phyloP scores from a whole-genome alignment of 2,329 filamentous ascomycete species.

The Penicillium sp. region DNA sequence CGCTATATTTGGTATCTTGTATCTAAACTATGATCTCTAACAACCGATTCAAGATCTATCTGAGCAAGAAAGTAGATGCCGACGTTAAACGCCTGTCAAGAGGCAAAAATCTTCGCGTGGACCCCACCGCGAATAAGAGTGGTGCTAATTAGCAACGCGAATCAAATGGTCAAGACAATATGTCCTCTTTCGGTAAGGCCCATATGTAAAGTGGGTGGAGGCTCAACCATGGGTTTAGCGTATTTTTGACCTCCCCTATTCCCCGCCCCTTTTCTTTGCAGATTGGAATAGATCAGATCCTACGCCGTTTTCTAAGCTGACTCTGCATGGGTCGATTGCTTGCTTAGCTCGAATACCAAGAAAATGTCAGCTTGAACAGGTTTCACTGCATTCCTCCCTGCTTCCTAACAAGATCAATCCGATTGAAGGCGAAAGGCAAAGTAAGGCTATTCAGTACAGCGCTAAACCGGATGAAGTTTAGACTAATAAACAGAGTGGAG shows the following conservation, averaged over 20 bases:
- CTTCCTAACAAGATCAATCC: constrained; percentile 2
- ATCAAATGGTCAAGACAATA: constrained; percentile 23
- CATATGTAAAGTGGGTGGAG: constrained; percentile 23
- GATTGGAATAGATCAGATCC: background rate
- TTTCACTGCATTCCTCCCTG: background rate
- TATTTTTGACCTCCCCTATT: constrained; percentile 18
- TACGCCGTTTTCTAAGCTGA: background rate
- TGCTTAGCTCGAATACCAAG: background rate
- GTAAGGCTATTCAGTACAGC: constrained; percentile 17
- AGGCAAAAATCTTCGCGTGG: constrained; percentile 13
- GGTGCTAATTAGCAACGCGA: constrained; percentile 23
- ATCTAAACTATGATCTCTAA: too few relatives aligned
- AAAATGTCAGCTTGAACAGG: background rate
- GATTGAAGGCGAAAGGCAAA: constrained; percentile 7
- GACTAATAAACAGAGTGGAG: constrained; percentile 21
- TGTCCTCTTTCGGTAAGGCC: constrained; percentile 24
- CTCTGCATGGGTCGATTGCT: background rate
- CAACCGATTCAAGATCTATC: too few relatives aligned
- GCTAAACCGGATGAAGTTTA: constrained; percentile 18
- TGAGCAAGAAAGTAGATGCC: too few relatives aligned
- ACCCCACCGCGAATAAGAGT: constrained; percentile 19
- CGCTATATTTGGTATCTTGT: too few relatives aligned
- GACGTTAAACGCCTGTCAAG: background rate
- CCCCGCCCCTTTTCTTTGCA: constrained; percentile 21
- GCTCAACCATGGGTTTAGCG: constrained; percentile 30